These are phyloP conservation scores for Gracilaria vermiculophylla DNA, from an alignment of 23 red algal genomes.

Conservation along the genomic window DNA sequence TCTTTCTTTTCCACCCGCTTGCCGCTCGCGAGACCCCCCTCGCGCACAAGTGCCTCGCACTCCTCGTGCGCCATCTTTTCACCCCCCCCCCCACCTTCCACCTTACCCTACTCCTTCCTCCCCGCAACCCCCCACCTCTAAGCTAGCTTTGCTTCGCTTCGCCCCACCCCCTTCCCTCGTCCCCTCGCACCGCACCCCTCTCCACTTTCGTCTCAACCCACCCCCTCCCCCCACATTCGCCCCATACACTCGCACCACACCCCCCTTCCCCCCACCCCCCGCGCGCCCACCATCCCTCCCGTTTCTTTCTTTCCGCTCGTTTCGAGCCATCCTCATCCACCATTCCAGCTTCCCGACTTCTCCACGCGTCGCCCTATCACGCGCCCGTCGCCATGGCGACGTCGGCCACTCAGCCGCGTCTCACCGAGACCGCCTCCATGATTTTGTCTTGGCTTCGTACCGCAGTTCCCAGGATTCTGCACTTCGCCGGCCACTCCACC, in stretches of 20 bases:
- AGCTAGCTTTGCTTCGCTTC: neutral
- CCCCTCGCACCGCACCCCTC: neutral
- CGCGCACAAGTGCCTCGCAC: neutral
- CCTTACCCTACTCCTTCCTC: neutral
- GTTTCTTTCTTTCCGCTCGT: neutral
- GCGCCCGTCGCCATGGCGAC: conserved; percentile 30
- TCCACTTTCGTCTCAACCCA: neutral
- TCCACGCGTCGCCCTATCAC: neutral
- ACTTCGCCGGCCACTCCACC: neutral
- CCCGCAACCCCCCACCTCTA: neutral
- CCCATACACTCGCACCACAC: no score
- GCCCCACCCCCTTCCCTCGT: no score
- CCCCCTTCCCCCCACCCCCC: no score
- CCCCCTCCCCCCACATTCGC: no score
- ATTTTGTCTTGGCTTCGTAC: conserved; percentile 16
- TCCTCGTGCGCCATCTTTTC: neutral
- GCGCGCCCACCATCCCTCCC: no score
- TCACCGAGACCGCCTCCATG: conserved; percentile 48
- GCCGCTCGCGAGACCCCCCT: neutral
- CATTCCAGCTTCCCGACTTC: conserved; percentile 23
- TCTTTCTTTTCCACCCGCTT: neutral
- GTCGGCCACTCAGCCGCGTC: conserved; percentile 10
- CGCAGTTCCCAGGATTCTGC: conserved; percentile 10
- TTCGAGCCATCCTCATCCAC: neutral
- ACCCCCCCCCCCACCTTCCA: neutral